Evolutionary conservation across 768 basidiomycete genomes (phyloP).

Genomic region (Pleurotus tuoliensis): DNA sequence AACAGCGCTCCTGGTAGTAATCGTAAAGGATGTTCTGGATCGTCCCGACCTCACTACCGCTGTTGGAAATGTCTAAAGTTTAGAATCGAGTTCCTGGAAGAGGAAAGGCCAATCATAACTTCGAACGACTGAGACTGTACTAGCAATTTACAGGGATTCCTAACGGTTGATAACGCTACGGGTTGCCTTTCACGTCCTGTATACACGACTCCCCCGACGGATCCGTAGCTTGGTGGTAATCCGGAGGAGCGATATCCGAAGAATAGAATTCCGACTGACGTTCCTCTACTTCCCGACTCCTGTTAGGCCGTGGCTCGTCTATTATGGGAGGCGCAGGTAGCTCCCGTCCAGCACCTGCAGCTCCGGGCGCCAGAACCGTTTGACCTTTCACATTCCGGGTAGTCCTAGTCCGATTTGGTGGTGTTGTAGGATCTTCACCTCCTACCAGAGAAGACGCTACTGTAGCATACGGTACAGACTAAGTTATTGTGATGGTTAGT

Average conservation of each 20-base stretch:
- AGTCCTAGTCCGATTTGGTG: neutral
- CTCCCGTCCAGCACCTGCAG: neutral
- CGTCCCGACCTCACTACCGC: no score
- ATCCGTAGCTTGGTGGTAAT: slow-evolving; percentile 12
- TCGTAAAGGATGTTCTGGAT: no score
- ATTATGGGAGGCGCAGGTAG: slow-evolving; percentile 4
- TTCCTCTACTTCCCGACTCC: slow-evolving; percentile 7
- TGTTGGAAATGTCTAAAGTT: no score
- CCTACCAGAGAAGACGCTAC: neutral
- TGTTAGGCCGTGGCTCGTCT: neutral
- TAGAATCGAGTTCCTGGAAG: no score
- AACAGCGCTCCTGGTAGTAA: no score
- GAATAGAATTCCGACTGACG: neutral
- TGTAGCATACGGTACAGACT: neutral
- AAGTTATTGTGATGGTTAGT: neutral
- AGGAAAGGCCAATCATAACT: no score
- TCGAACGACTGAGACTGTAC: no score
- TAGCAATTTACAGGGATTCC: no score
- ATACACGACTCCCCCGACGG: no score
- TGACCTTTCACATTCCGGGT: neutral
- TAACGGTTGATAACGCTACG: no score
- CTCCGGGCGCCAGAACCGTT: neutral
- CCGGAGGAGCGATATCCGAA: slow-evolving; percentile 2
- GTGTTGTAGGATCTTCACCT: neutral
- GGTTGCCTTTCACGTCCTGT: no score